Evolutionary conservation across 495 filamentous ascomycete genomes (phyloP).

Genomic region (Rusavskia elegans): DNA sequence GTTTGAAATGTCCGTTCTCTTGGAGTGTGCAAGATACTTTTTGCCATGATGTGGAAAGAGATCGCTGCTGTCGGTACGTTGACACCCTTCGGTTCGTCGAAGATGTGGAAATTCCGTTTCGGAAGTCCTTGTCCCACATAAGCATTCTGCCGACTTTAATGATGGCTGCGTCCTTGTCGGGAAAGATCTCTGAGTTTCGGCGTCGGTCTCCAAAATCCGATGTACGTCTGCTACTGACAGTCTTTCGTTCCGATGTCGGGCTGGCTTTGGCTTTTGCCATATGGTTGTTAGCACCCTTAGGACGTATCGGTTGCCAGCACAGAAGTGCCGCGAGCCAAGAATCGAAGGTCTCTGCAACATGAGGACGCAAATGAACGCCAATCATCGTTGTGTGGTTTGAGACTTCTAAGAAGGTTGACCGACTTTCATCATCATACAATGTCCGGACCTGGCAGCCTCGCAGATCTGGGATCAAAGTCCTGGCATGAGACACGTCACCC

Average conservation of each 20-base stretch:
- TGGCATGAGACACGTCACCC: conserved; percentile 37
- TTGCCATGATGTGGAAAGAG: conserved; percentile 53
- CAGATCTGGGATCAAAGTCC: conserved; percentile 60
- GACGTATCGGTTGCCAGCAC: conserved; percentile 83
- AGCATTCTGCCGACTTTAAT: conserved; percentile 96
- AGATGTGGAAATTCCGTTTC: conserved; percentile 23
- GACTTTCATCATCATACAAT: conserved; percentile 43
- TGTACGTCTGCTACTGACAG: conserved; percentile 4
- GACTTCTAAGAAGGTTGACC: conserved; percentile 67
- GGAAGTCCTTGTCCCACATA: conserved; percentile 55
- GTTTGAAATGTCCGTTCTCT: conserved; percentile 88
- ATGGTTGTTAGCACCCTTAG: conserved; percentile 56
- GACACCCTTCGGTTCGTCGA: conserved; percentile 24
- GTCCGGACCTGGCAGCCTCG: conserved; percentile 72
- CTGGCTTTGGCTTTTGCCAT: conserved; percentile 50
- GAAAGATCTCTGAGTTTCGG: conserved; percentile 43
- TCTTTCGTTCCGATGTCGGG: conserved; percentile 4
- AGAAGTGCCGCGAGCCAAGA: conserved; percentile 85
- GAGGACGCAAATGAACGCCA: conserved; percentile 59
- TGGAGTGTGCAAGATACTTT: conserved; percentile 83
- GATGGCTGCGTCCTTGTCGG: conserved; percentile 65
- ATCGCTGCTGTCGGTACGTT: conserved; percentile 38
- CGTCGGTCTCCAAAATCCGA: conserved; percentile 33
- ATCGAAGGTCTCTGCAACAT: conserved; percentile 61
- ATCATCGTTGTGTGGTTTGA: conserved; percentile 49